phyloP scores from a whole-genome alignment of 2,329 filamentous ascomycete genomes.

The Colletotrichum orchidophilum region DNA sequence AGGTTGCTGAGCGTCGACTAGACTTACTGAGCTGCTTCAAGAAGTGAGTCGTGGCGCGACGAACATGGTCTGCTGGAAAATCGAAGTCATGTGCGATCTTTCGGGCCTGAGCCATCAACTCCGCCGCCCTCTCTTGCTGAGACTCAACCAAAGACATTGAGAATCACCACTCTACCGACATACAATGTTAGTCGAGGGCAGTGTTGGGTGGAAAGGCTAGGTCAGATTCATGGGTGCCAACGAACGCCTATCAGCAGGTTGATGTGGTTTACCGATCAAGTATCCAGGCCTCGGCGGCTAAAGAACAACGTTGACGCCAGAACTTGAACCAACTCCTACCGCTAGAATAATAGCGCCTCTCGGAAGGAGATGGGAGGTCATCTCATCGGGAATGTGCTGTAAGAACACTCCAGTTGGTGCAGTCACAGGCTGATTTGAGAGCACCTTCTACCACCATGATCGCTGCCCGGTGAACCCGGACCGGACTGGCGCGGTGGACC shows the following conservation, averaged over 20 bases:
- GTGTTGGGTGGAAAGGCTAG: constrained; percentile 5
- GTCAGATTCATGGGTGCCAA: constrained; percentile 20
- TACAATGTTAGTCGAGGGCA: background rate
- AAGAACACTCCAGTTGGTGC: background rate
- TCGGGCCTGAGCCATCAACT: constrained; percentile 5
- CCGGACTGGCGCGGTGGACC: constrained; percentile 18
- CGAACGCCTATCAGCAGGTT: constrained; percentile 14
- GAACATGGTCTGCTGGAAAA: constrained; percentile 8
- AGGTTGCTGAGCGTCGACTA: no score
- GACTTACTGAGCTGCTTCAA: constrained; percentile 35
- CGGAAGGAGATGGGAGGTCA: background rate
- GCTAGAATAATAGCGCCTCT: background rate
- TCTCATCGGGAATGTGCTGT: background rate
- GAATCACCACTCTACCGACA: background rate
- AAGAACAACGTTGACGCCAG: background rate
- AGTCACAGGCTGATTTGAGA: no score
- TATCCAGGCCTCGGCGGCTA: constrained; percentile 4
- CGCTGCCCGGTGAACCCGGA: constrained; percentile 20
- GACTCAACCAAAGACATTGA: background rate
- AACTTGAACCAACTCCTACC: background rate
- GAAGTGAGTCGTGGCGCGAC: constrained; percentile 33
- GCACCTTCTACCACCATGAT: background rate
- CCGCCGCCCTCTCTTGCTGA: background rate
- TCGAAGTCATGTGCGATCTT: constrained; percentile 14
- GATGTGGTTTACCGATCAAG: constrained; percentile 25